Percentiles rank a stretch among this genome's conserved stretches.
Conservation (phyloP, 345 rosid species). For the Sisymbrium irio region DNA sequence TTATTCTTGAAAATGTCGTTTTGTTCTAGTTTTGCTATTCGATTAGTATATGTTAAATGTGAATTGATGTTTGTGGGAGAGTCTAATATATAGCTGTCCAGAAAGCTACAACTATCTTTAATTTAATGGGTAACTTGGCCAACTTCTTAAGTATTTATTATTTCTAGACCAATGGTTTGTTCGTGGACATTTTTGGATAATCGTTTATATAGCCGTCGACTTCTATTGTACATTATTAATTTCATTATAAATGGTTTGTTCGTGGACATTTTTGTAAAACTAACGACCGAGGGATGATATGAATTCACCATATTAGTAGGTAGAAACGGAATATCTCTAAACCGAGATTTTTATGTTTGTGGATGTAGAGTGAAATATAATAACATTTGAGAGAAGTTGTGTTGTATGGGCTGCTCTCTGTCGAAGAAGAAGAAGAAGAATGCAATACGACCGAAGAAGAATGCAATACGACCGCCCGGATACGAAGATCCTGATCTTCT, state of each 20-base stretch:
- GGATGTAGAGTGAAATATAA: constrained; percentile 9
- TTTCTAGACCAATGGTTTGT: constrained; percentile 15
- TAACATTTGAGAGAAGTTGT: background rate
- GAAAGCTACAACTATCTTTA: constrained; percentile 29
- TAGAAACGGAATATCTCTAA: background rate
- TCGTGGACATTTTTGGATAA: too few species aligned
- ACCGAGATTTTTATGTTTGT: background rate
- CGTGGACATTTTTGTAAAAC: background rate
- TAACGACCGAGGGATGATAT: background rate
- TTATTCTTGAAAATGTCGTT: background rate
- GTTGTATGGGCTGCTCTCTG: constrained; percentile 28
- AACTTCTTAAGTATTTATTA: constrained; percentile 7
- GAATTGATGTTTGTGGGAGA: background rate
- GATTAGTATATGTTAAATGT: background rate
- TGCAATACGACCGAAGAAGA: constrained; percentile 23
- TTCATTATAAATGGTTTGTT: constrained; percentile 9
- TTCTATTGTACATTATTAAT: background rate
- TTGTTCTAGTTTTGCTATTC: constrained; percentile 7
- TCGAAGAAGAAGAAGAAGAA: constrained; percentile 30
- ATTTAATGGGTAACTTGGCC: constrained; percentile 7
- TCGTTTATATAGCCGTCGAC: constrained; percentile 14
- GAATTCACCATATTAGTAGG: background rate
- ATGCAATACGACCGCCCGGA: constrained; percentile 29
- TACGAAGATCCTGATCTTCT: constrained; percentile 34
- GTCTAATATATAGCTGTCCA: constrained; percentile 19